A percentile compares a stretch with the other conserved stretches of the same genome.
Conservation (phyloP, 345 rosid species). For the Dovyalis caffra region DNA sequence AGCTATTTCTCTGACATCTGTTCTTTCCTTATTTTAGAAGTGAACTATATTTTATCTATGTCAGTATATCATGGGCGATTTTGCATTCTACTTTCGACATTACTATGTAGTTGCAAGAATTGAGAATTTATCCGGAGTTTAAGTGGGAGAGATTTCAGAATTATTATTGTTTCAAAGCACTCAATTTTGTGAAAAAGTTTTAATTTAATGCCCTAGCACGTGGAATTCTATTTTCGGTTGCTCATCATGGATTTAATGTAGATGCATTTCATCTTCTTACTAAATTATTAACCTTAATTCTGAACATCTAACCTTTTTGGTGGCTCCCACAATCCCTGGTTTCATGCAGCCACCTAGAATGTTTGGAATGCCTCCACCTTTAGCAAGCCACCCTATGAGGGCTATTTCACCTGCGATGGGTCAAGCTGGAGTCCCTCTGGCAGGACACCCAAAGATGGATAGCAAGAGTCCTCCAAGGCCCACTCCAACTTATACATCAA, state of each 20-base stretch:
- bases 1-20: background rate
- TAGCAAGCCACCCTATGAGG: conserved; percentile 62
- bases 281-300: conserved; percentile 4
- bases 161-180: too few species aligned
- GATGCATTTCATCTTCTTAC: background rate
- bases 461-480: conserved; percentile 87
- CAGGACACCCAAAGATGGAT: conserved; percentile 74
- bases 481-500: conserved; percentile 10
- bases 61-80: background rate
- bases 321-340: conserved; percentile 53
- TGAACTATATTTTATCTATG: background rate
- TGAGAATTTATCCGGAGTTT: too few species aligned
- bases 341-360: conserved; percentile 55
- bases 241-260: background rate
- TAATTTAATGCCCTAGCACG: too few species aligned
- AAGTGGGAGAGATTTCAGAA: too few species aligned
- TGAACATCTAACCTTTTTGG: conserved; percentile 34
- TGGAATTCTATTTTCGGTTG: too few species aligned
- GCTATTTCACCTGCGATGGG: conserved; percentile 63
- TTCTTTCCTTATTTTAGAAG: background rate
- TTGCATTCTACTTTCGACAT: background rate
- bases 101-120: too few species aligned
- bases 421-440: conserved; percentile 57
- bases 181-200: too few species aligned
- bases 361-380: conserved; percentile 65